phyloP scores from a whole-genome alignment of 139 green algal genomes.

The Ettlia oleoabundans region DNA sequence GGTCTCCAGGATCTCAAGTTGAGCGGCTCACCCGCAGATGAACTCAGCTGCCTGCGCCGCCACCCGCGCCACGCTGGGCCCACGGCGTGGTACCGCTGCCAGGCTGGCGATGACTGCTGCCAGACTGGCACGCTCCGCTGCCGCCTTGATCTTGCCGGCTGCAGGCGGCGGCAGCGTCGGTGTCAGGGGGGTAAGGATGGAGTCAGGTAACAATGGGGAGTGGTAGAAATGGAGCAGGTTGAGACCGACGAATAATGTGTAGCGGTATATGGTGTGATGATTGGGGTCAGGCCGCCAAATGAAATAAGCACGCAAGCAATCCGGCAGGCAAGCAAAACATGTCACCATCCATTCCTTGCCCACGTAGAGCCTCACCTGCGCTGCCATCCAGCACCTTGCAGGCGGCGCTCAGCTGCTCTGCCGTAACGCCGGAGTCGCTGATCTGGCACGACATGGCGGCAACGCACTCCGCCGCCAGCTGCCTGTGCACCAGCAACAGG shows the following conservation, averaged over 20 bases:
- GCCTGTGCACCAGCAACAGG: too few species aligned
- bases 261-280: too few species aligned
- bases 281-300: too few species aligned
- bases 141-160: slow-evolving; percentile 75
- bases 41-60: slow-evolving; percentile 25
- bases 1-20: too few species aligned
- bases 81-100: slow-evolving; percentile 17
- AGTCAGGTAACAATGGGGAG: too few species aligned
- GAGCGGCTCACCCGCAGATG: slow-evolving; percentile 12
- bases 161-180: not conserved
- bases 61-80: slow-evolving; percentile 18
- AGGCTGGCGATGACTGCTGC: slow-evolving; percentile 53
- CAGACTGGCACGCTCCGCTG: slow-evolving; percentile 65
- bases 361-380: too few species aligned
- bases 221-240: too few species aligned
- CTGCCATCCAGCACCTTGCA: slow-evolving; percentile 63
- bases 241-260: too few species aligned
- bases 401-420: slow-evolving; percentile 41
- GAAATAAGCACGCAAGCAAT: too few species aligned
- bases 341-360: too few species aligned
- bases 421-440: slow-evolving; percentile 43
- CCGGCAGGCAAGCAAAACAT: too few species aligned
- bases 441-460: slow-evolving; percentile 49
- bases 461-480: slow-evolving; percentile 49
- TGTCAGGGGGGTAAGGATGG: not conserved